Conservation (phyloP, 306 rosid species). For the Spatholobus suberectus region DNA sequence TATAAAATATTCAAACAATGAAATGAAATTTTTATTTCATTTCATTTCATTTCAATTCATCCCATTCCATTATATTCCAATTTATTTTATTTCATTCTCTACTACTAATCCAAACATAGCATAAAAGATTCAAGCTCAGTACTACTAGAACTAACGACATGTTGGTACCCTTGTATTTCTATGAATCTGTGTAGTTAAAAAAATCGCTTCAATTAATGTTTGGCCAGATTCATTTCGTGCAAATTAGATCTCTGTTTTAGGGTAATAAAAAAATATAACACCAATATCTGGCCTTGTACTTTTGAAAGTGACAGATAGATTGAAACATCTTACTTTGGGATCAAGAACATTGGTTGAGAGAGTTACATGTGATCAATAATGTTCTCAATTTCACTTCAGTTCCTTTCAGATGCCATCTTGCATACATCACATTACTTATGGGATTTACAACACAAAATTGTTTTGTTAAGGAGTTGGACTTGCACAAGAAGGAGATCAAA, state of each 20-base stretch:
- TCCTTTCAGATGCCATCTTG: constrained; percentile 27
- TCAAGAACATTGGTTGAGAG: constrained; percentile 58
- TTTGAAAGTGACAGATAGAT: constrained; percentile 38
- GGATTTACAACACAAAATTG: background rate
- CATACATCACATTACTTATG: too few relatives aligned
- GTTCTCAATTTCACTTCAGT: background rate
- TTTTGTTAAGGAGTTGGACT: constrained; percentile 46
- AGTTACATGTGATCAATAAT: constrained; percentile 46
- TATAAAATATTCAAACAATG: too few relatives aligned
- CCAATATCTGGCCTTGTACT: constrained; percentile 1
- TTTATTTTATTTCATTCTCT: too few relatives aligned
- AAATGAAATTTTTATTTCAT: too few relatives aligned
- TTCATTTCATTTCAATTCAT: too few relatives aligned
- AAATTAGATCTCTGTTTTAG: background rate
- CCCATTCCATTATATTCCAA: background rate
- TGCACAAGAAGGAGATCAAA: constrained; percentile 54
- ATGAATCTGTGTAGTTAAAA: background rate
- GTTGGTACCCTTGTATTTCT: background rate
- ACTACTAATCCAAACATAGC: too few relatives aligned
- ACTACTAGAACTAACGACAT: too few relatives aligned
- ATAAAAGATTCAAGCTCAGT: too few relatives aligned
- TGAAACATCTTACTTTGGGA: constrained; percentile 44
- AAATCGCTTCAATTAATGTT: constrained; percentile 28
- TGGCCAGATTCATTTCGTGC: background rate
- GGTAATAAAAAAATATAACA: background rate